phyloP scores from a whole-genome alignment of 2,329 filamentous ascomycete genomes.

The Paraphaeosphaeria minitans region DNA sequence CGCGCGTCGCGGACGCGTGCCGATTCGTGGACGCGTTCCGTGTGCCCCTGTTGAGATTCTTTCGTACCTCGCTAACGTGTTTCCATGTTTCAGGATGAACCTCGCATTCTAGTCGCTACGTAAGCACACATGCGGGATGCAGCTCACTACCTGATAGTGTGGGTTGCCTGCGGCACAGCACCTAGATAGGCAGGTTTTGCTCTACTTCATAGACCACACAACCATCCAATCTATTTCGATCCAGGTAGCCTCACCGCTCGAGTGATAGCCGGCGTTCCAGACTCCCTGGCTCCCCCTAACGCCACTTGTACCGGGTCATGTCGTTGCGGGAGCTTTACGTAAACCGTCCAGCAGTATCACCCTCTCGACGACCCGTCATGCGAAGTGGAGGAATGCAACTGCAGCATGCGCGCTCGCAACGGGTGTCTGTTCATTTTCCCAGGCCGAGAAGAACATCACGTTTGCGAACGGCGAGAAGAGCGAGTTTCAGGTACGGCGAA shows the following conservation, averaged over 20 bases:
- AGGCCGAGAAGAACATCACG: slow-evolving; percentile 18
- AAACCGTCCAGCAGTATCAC: slow-evolving; percentile 56
- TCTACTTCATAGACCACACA: no score
- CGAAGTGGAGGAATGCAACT: slow-evolving; percentile 56
- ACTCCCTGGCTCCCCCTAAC: not conserved
- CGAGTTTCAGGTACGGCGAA: slow-evolving; percentile 22
- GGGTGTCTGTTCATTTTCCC: slow-evolving; percentile 57
- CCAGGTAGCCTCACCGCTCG: no score
- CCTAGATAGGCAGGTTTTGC: no score
- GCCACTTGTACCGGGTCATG: slow-evolving; percentile 56
- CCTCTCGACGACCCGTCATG: slow-evolving; percentile 50
- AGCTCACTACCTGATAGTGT: no score
- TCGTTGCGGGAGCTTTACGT: slow-evolving; percentile 59
- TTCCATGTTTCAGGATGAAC: no score
- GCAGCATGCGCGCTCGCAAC: slow-evolving; percentile 58
- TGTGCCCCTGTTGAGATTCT: not conserved
- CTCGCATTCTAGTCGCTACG: no score
- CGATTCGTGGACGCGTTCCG: slow-evolving; percentile 10
- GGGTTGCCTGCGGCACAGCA: no score
- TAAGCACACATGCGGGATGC: no score
- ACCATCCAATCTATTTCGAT: no score
- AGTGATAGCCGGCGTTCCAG: not conserved
- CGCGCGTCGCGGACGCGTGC: slow-evolving; percentile 15
- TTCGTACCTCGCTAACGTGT: no score
- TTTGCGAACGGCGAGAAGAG: slow-evolving; percentile 28